Evolutionary conservation across 73 alveolate genomes (phyloP).

Genomic region (Uronychia setigera): DNA sequence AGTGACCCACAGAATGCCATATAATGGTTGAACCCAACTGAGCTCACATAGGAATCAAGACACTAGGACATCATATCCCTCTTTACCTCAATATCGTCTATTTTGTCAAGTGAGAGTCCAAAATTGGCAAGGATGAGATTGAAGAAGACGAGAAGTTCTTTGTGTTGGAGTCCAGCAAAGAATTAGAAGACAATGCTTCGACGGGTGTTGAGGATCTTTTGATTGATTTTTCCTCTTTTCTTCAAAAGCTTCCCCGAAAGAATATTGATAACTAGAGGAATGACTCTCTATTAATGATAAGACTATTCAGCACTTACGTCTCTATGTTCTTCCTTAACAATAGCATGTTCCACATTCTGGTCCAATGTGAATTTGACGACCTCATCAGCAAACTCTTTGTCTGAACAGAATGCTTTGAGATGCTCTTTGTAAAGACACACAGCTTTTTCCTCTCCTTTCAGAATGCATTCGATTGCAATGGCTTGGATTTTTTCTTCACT

Average conservation of each 20-base stretch:
- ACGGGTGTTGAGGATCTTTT: constrained; percentile 23
- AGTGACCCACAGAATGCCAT: background rate
- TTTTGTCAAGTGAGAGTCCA: background rate
- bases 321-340: constrained; percentile 25
- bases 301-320: constrained; percentile 26
- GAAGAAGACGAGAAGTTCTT: constrained; percentile 29
- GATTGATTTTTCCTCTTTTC: constrained; percentile 45
- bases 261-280: constrained; percentile 46
- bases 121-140: constrained; percentile 5
- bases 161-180: constrained; percentile 9
- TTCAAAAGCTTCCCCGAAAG: constrained; percentile 25
- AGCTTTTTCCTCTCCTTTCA: background rate
- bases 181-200: constrained; percentile 48
- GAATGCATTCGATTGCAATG: background rate
- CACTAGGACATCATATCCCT: background rate
- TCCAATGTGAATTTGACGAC: constrained; percentile 12
- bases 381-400: constrained; percentile 48
- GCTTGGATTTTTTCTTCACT: constrained; percentile 4
- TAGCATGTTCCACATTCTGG: background rate
- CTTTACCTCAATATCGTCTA: background rate
- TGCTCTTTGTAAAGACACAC: constrained; percentile 20
- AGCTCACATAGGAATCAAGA: background rate
- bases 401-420: constrained; percentile 38
- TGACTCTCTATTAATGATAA: constrained; percentile 15
- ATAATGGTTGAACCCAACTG: background rate